Evolutionary conservation across 169 alveolate species (phyloP).

Genomic region (Perkinsus olseni): DNA sequence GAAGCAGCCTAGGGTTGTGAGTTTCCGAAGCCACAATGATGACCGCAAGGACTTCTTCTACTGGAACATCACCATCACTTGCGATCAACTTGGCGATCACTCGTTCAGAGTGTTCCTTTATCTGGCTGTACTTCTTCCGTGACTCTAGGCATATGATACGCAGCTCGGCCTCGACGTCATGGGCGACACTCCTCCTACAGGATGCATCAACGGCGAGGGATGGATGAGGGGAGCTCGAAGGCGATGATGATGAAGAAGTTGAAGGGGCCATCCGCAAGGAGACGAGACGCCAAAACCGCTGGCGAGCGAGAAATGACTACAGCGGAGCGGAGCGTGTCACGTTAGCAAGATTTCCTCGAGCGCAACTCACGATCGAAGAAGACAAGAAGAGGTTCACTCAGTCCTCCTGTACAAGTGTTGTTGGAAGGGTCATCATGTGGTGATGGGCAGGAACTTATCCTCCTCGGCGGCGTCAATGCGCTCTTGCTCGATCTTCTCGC

Average conservation of each 20-base stretch:
- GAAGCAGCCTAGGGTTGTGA: not conserved
- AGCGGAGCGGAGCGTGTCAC: not conserved
- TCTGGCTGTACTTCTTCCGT: not conserved
- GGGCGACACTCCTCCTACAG: not conserved
- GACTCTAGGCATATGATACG: not conserved
- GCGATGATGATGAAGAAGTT: not conserved
- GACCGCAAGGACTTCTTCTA: not conserved
- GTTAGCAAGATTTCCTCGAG: not conserved
- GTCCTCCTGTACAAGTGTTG: not conserved
- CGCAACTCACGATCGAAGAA: not conserved
- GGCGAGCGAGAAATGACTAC: not conserved
- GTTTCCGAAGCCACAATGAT: not conserved
- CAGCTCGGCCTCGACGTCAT: not conserved
- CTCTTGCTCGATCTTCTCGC: not conserved
- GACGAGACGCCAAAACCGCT: not conserved
- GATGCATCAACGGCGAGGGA: too few species aligned
- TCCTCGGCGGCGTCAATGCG: not conserved
- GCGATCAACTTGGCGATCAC: not conserved
- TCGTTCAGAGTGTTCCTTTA: not conserved
- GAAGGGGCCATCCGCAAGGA: not conserved
- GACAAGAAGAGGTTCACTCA: too few species aligned
- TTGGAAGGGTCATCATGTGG: not conserved
- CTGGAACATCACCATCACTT: not conserved
- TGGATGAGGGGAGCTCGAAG: not conserved
- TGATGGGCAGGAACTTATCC: not conserved